A percentile compares a stretch with the other conserved stretches of the same genome.
Conservation (phyloP, 2,329 filamentous ascomycete species). For the Helotiales sp. region DNA sequence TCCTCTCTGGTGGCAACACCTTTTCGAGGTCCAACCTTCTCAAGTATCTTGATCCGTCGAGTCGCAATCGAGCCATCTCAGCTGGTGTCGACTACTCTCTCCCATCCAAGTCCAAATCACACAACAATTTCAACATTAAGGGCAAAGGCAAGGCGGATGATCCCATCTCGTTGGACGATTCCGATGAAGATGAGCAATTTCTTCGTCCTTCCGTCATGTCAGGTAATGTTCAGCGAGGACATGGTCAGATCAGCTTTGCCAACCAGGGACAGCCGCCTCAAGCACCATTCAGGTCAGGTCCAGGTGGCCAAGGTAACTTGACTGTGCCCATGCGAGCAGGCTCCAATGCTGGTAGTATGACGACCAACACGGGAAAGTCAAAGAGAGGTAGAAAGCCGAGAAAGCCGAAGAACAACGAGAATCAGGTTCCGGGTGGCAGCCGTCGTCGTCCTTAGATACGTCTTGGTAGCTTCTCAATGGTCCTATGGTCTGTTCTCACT, state of each 20-base stretch:
- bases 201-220: slow-evolving; percentile 29
- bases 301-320: not conserved
- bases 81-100: slow-evolving; percentile 31
- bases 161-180: slow-evolving; percentile 32
- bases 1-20: slow-evolving; percentile 41
- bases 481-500: too few species aligned
- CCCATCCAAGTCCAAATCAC: slow-evolving; percentile 10
- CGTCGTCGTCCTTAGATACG: too few species aligned
- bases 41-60: slow-evolving; percentile 50
- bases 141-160: slow-evolving; percentile 33
- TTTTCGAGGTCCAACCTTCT: slow-evolving; percentile 53
- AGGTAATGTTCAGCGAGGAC: not conserved
- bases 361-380: not conserved
- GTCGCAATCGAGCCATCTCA: slow-evolving; percentile 31
- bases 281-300: not conserved
- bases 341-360: not conserved
- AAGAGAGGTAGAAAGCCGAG: not conserved
- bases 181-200: slow-evolving; percentile 28
- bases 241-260: slow-evolving; percentile 24
- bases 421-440: too few species aligned
- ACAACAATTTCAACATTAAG: slow-evolving; percentile 32
- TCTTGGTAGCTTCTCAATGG: too few species aligned
- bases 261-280: not conserved
- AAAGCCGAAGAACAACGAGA: too few species aligned
- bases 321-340: not conserved